Evolutionary conservation across 768 basidiomycete species (phyloP).

Genomic region (Floccularia luteovirens): DNA sequence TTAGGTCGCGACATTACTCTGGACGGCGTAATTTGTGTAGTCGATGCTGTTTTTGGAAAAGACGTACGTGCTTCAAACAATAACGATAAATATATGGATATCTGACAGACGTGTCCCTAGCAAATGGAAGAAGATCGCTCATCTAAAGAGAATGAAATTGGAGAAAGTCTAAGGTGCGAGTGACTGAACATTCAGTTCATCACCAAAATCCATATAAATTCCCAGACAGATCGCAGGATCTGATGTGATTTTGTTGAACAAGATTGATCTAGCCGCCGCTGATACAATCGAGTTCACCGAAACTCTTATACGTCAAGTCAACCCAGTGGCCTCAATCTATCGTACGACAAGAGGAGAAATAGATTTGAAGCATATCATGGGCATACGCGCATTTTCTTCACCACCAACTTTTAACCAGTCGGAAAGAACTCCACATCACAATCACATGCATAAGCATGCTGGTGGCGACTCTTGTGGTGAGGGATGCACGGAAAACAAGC

Average conservation of each 20-base stretch:
- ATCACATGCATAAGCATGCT: conserved; percentile 22
- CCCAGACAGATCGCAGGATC: conserved; percentile 89
- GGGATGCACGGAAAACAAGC: conserved; percentile 18
- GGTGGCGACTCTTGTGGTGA: conserved; percentile 14
- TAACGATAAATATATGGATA: neutral
- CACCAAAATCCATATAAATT: neutral
- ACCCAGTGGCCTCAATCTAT: conserved; percentile 73
- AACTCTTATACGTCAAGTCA: conserved; percentile 60
- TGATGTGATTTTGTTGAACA: conserved; percentile 91
- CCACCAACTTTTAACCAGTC: conserved; percentile 18
- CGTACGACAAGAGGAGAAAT: conserved; percentile 65
- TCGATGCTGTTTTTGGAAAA: conserved; percentile 79
- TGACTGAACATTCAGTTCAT: neutral
- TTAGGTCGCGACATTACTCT: conserved; percentile 64
- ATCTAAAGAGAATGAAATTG: conserved; percentile 35
- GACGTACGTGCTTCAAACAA: conserved; percentile 20
- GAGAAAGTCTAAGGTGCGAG: conserved; percentile 73
- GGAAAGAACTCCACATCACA: neutral
- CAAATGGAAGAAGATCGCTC: conserved; percentile 81
- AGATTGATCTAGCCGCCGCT: conserved; percentile 64
- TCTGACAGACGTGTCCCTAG: conserved; percentile 25
- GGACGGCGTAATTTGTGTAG: conserved; percentile 90
- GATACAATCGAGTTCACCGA: conserved; percentile 42
- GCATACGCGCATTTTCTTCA: conserved; percentile 69
- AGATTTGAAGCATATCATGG: conserved; percentile 71